phyloP scores from a whole-genome alignment of 1,284 basidiomycete species.

The Rhodofomes roseus region DNA sequence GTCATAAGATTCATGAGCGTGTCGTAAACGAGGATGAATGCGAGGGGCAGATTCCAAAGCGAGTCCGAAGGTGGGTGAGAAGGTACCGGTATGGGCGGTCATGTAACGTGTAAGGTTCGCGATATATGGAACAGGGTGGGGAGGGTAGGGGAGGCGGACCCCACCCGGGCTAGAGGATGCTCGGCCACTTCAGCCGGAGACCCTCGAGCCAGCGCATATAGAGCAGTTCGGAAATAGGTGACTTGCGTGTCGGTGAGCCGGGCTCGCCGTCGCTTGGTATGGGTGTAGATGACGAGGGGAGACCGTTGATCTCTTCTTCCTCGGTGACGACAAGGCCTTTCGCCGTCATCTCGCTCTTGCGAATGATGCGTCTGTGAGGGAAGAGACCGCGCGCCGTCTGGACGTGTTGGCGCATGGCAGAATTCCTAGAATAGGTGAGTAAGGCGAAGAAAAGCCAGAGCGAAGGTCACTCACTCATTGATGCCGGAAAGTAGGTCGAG shows the following conservation, averaged over 20 bases:
- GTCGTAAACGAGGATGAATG: conserved; percentile 1
- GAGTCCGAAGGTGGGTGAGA: background rate
- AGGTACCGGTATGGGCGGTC: background rate
- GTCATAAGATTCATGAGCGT: background rate
- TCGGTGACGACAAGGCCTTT: conserved; percentile 78
- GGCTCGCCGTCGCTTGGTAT: conserved; percentile 25
- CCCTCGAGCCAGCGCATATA: conserved; percentile 97
- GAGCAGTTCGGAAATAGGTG: conserved; percentile 88
- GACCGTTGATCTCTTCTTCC: conserved; percentile 63
- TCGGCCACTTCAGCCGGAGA: conserved; percentile 84
- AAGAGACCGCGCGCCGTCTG: conserved; percentile 69
- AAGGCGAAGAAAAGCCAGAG: conserved; percentile 2
- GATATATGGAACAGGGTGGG: background rate
- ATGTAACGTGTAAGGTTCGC: background rate
- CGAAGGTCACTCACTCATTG: conserved; percentile 66
- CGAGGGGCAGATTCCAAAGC: background rate
- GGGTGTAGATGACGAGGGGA: conserved; percentile 29
- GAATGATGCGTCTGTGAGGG: conserved; percentile 73
- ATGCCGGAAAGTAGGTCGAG: conserved; percentile 89
- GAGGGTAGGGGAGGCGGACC: background rate
- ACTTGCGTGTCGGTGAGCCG: conserved; percentile 47
- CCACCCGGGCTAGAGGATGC: conserved; percentile 40
- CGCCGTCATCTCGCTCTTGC: conserved; percentile 79
- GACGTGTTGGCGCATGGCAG: conserved; percentile 73
- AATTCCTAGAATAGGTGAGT: conserved; percentile 45